These are phyloP conservation scores for Coprinopsis strossmayeri DNA, from an alignment of 768 basidiomycete species.

Conservation along the genomic window DNA sequence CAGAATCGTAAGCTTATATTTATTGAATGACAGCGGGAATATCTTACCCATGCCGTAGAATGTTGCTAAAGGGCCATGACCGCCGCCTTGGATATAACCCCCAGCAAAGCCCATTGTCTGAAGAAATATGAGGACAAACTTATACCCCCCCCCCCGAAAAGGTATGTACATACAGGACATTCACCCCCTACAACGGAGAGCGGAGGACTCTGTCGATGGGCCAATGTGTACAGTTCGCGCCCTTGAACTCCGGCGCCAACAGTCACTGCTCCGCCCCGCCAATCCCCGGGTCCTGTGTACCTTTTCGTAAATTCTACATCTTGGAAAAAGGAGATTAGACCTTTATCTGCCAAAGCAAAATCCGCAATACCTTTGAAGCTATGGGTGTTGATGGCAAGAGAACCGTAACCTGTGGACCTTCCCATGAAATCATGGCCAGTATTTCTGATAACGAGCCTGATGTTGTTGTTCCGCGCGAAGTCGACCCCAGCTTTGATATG, in stretches of 20 bases:
- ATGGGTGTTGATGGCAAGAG: constrained; percentile 13
- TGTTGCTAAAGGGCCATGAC: constrained; percentile 16
- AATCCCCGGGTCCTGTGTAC: constrained; percentile 12
- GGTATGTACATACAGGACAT: constrained; percentile 12
- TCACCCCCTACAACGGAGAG: constrained; percentile 11
- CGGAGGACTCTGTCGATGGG: constrained; percentile 9
- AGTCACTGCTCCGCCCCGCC: constrained; percentile 15
- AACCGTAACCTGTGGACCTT: not conserved
- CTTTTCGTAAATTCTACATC: constrained; percentile 11
- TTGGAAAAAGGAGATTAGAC: constrained; percentile 1
- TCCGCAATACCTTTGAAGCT: constrained; percentile 14
- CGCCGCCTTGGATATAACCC: constrained; percentile 28
- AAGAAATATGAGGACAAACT: not conserved
- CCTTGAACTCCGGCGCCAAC: constrained; percentile 16
- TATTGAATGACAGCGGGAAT: not conserved
- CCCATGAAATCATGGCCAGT: constrained; percentile 17
- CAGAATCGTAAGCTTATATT: constrained; percentile 8
- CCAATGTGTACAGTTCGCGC: constrained; percentile 9
- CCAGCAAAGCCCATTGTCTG: constrained; percentile 30
- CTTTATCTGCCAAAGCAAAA: constrained; percentile 1
- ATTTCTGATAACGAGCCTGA: constrained; percentile 19
- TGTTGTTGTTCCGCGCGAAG: constrained; percentile 16
- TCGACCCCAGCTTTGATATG: constrained; percentile 17
- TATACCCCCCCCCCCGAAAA: not conserved
- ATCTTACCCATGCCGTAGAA: constrained; percentile 15